Conservation (phyloP, 1,139 yeast species). For the Pneumocystis oryctolagi region DNA sequence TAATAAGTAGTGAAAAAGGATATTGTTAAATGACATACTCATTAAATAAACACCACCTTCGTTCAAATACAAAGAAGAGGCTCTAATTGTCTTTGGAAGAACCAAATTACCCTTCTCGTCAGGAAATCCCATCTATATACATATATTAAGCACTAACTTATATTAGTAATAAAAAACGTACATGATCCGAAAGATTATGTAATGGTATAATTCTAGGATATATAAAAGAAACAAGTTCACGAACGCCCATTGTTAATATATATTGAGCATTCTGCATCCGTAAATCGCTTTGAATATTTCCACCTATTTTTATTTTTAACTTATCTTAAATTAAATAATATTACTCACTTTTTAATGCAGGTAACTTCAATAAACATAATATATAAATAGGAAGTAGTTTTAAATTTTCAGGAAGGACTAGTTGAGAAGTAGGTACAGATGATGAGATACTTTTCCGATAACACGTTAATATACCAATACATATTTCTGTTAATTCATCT, state of each 20-base stretch:
- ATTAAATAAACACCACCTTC: conserved; percentile 66
- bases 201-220: conserved; percentile 73
- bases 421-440: conserved; percentile 42
- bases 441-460: conserved; percentile 42
- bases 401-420: conserved; percentile 70
- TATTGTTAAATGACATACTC: neutral
- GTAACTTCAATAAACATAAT: conserved; percentile 54
- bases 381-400: conserved; percentile 56
- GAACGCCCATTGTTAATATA: conserved; percentile 43
- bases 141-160: neutral
- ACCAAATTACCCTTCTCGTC: conserved; percentile 36
- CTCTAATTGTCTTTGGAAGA: conserved; percentile 36
- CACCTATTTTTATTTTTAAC: conserved; percentile 17
- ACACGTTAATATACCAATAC: conserved; percentile 61
- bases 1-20: neutral
- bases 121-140: conserved; percentile 4
- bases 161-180: conserved; percentile 28
- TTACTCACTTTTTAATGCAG: conserved; percentile 34
- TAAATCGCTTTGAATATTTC: conserved; percentile 27
- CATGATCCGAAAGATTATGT: conserved; percentile 44
- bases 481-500: conserved; percentile 45
- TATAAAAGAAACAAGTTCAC: conserved; percentile 46
- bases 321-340: neutral
- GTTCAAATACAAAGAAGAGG: conserved; percentile 34
- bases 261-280: conserved; percentile 46